Base-by-base conservation (phyloP, 225 moss, liverwort and hornwort genomes). In the Pleurozium schreberi region DNA sequence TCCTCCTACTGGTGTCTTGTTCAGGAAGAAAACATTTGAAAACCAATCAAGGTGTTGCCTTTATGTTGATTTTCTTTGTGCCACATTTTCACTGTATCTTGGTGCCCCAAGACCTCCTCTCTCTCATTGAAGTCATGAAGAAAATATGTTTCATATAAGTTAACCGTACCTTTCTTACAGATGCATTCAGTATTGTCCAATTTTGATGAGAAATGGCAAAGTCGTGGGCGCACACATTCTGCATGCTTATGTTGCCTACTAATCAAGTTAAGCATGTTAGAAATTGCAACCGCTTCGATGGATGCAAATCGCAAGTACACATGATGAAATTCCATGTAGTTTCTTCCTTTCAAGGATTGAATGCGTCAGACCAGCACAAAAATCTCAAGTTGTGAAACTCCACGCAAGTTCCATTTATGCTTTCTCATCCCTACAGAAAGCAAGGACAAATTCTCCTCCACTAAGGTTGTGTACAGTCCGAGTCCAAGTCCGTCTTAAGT, bases 341-440 rank as follows among this genome's bases (percentile, higher is more conserved):
- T 76, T 38, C 84, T 28, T 69, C 79, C 61, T 80, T 68, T 75
- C 83, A 61, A 67, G 16, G 19, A 47, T 43, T 42, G 55, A 80
- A 84, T 75, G 47, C 18, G 59, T 66, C 11, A 63, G 15, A 82
- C 60, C 83, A 86, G 73, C 11, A 52, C 60, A 85, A 55, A 63
- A 43, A 69, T n/a, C 78, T 70, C 21, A 36, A 50, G 50, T 13
- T 82, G 27, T 33, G 47, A 88, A 75, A 89, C 80, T 71, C 61
- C 74, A 86, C 75, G 64, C 45, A 58, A 65, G 62, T 45, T 27
- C 75, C 67, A 83, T 38, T 77, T 26, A 52, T 75, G 64, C n/a
- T 81, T 78, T 89, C 83, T 89, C 73, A 79, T 91, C 71, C 85
- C 85, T 88, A 79, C 73, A 82, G 67, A 81, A 88, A 87, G 55